These are phyloP conservation scores for Dissoconium aciculare DNA, from an alignment of 2,329 filamentous ascomycete species.

Conservation along the genomic window DNA sequence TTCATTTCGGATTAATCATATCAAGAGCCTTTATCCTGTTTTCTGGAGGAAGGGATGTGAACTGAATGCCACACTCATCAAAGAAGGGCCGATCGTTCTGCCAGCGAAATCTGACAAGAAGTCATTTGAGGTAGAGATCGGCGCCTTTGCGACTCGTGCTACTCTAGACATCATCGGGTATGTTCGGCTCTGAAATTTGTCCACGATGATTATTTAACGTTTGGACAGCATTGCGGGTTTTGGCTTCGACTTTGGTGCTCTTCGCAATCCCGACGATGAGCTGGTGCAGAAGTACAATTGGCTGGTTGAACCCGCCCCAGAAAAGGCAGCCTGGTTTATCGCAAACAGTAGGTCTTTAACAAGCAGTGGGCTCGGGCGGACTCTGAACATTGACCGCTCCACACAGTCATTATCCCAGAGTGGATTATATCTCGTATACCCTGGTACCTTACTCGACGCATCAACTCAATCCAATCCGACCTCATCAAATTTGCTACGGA, in stretches of 20 bases:
- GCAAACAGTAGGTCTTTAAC: constrained; percentile 24
- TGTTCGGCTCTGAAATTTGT: background rate
- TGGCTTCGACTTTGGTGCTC: constrained; percentile 29
- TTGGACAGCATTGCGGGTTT: constrained; percentile 28
- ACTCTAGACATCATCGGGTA: constrained; percentile 33
- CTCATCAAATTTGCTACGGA: constrained; percentile 30
- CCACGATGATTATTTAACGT: background rate
- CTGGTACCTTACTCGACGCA: constrained; percentile 32
- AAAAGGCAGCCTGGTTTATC: constrained; percentile 34
- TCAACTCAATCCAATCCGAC: constrained; percentile 17
- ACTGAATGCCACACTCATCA: background rate
- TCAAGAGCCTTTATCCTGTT: constrained; percentile 69
- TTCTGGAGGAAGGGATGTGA: constrained; percentile 58
- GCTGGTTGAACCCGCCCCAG: constrained; percentile 31
- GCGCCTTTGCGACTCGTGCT: constrained; percentile 24
- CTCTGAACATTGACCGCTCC: background rate
- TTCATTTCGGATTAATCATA: constrained; percentile 70
- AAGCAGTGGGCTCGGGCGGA: constrained; percentile 5
- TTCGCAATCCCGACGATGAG: constrained; percentile 29
- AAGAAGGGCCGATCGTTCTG: background rate
- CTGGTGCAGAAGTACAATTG: constrained; percentile 30
- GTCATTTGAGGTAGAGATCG: background rate
- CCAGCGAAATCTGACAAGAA: background rate
- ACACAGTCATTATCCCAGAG: constrained; percentile 1
- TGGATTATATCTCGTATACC: constrained; percentile 29